phyloP scores from a whole-genome alignment of 1,284 basidiomycete species.

The Sanghuangporus baumii region DNA sequence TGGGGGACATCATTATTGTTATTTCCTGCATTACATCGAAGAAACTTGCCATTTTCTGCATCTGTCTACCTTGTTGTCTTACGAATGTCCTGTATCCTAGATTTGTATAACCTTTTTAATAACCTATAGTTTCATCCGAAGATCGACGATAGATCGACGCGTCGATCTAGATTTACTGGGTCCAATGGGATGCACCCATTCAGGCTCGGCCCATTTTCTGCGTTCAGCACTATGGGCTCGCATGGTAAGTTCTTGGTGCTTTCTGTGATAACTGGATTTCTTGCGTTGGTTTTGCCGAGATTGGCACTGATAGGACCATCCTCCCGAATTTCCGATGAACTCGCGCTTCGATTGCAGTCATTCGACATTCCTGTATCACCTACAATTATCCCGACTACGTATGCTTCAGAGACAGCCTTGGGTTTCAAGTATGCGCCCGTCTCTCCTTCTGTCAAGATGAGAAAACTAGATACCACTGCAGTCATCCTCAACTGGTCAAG shows the following conservation, averaged over 20 bases:
- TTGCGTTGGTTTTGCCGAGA: background rate
- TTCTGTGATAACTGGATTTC: background rate
- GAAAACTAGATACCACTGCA: constrained; percentile 40
- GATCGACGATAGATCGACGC: background rate
- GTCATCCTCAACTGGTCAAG: constrained; percentile 64
- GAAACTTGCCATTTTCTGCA: background rate
- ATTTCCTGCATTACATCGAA: background rate
- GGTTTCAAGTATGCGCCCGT: background rate
- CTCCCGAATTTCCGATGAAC: constrained; percentile 1
- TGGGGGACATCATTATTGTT: background rate
- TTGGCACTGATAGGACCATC: background rate
- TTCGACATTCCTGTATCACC: background rate
- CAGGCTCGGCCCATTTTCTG: background rate
- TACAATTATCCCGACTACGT: background rate
- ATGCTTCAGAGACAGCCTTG: background rate
- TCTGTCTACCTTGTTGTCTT: background rate
- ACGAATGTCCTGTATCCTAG: too few relatives aligned
- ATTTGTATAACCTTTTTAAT: background rate
- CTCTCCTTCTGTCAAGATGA: background rate
- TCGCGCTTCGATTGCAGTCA: background rate
- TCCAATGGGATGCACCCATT: background rate
- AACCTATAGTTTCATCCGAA: background rate
- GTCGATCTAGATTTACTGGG: too few relatives aligned
- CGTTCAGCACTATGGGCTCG: background rate
- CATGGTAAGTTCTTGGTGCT: background rate